These are phyloP conservation scores for Podaxis sp. DNA, from an alignment of 768 basidiomycete species.

Conservation along the genomic window DNA sequence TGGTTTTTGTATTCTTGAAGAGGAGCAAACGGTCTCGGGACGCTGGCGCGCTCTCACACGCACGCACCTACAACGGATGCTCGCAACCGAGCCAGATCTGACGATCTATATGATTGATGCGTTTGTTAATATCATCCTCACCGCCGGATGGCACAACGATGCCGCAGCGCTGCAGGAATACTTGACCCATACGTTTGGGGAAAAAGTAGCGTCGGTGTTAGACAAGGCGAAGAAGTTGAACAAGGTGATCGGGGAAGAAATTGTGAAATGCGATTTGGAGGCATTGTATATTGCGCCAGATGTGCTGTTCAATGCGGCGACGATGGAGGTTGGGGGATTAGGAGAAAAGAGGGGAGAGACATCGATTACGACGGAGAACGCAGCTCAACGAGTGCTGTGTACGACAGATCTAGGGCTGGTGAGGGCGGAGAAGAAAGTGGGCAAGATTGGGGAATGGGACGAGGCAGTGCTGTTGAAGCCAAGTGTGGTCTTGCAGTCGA, in stretches of 20 bases:
- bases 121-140: conserved; percentile 43
- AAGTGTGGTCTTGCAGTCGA: conserved; percentile 51
- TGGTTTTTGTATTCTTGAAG: conserved; percentile 24
- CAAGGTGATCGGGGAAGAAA: conserved; percentile 57
- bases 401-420: conserved; percentile 58
- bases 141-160: conserved; percentile 25
- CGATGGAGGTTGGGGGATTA: conserved; percentile 44
- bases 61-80: conserved; percentile 41
- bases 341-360: conserved; percentile 10
- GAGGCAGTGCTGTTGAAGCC: conserved; percentile 50
- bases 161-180: conserved; percentile 33
- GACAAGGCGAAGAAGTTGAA: conserved; percentile 49
- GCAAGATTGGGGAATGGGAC: conserved; percentile 46
- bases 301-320: conserved; percentile 34
- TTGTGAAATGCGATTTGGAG: conserved; percentile 58
- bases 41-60: conserved; percentile 58
- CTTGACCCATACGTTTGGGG: conserved; percentile 42
- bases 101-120: conserved; percentile 36
- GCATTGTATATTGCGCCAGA: conserved; percentile 45
- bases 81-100: conserved; percentile 35
- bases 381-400: conserved; percentile 42
- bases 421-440: conserved; percentile 38
- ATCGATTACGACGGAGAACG: background rate
- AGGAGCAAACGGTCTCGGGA: conserved; percentile 52
- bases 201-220: conserved; percentile 41